Conservation (phyloP, 129 eudicot genomes). For the Tagetes patula region DNA sequence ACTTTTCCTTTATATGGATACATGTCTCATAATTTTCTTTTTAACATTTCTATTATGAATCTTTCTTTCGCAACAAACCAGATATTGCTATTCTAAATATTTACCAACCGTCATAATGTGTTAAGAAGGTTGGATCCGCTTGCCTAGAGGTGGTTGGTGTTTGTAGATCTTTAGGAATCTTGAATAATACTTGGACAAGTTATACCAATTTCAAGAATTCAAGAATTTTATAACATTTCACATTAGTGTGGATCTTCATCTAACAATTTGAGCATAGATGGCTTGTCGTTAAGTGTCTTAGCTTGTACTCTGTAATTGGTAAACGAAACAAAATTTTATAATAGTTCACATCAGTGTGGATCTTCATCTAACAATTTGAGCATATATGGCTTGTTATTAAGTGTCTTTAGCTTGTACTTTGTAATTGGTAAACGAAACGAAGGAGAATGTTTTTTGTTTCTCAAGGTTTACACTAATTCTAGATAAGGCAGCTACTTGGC, state of each 20-base stretch:
- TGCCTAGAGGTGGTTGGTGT: conserved; percentile 1
- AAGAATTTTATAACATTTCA: background rate
- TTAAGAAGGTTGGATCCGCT: background rate
- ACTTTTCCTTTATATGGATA: background rate
- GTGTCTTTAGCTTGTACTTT: too few relatives aligned
- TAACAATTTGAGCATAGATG: background rate
- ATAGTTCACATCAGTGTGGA: too few relatives aligned
- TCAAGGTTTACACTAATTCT: too few relatives aligned
- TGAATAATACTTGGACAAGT: background rate
- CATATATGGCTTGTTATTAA: too few relatives aligned
- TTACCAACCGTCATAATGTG: background rate
- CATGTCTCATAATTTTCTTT: background rate
- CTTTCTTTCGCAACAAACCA: background rate
- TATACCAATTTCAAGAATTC: background rate
- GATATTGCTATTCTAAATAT: background rate
- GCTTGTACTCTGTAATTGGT: too few relatives aligned
- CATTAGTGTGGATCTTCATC: background rate
- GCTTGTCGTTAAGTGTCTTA: background rate
- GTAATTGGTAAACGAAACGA: too few relatives aligned
- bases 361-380: too few relatives aligned
- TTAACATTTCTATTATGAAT: background rate
- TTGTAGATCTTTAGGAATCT: background rate
- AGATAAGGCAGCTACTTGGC: too few relatives aligned
- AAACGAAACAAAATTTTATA: too few relatives aligned
- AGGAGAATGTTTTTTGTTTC: too few relatives aligned